phyloP scores from a whole-genome alignment of 1,139 yeast species.

The Magnusiomyces clavatus region DNA sequence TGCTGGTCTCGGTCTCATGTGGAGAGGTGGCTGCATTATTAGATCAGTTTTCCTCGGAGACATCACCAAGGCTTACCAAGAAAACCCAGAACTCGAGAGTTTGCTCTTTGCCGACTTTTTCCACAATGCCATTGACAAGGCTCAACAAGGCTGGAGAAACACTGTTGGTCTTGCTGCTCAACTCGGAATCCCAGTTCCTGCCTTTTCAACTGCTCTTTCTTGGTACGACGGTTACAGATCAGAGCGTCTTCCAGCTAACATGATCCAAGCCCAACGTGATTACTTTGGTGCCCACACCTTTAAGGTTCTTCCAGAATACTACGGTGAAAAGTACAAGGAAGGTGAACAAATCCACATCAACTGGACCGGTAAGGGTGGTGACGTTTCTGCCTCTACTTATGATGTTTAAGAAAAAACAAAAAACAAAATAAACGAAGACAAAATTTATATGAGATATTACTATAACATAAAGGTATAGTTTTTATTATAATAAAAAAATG shows the following conservation, averaged over 20 bases:
- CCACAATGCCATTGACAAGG: conserved; percentile 82
- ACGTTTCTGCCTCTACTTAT: conserved; percentile 90
- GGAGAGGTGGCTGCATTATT: conserved; percentile 99
- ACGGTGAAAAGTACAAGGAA: conserved; percentile 65
- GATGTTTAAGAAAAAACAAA: conserved; percentile 52
- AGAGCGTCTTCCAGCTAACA: conserved; percentile 90
- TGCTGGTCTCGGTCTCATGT: conserved; percentile 98
- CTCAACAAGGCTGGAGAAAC: conserved; percentile 94
- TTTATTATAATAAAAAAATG: background rate
- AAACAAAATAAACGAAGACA: background rate
- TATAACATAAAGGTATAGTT: background rate
- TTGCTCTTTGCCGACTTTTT: conserved; percentile 94
- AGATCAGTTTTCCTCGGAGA: conserved; percentile 97
- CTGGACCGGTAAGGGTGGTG: conserved; percentile 99
- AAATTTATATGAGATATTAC: background rate
- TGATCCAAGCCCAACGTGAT: conserved; percentile 98
- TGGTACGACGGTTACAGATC: conserved; percentile 99
- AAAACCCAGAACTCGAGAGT: conserved; percentile 89
- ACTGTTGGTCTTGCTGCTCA: conserved; percentile 70
- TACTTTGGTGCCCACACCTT: conserved; percentile 99
- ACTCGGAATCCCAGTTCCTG: conserved; percentile 94
- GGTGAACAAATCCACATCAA: conserved; percentile 86
- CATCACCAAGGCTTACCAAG: conserved; percentile 93
- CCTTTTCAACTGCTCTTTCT: conserved; percentile 91
- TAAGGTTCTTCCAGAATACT: conserved; percentile 85